Evolutionary conservation across 2,329 filamentous ascomycete species (phyloP), one percentile per base, ranked within the genome.

Genomic region (Xylariaceae sp.): DNA sequence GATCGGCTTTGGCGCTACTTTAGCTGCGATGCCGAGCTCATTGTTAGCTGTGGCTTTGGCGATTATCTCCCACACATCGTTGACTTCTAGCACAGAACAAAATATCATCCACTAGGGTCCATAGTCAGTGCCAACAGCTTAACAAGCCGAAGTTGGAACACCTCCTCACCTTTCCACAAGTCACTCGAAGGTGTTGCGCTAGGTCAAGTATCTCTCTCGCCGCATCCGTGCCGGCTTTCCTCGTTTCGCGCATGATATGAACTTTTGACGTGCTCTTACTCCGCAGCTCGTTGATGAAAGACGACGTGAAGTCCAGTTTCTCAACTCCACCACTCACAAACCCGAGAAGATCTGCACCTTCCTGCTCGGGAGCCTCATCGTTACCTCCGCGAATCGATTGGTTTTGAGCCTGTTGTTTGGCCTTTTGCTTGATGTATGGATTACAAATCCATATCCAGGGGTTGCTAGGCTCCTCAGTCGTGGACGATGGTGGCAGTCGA

Each of bases 381-480:
- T 77, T 74, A 47, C 75, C 74, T 1, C 73, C 75, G 39, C 63
- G 69, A 47, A 72, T 66, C 12, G 52, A 49, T 51, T 72, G 70
- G 46, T 66, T 71, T 33, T 66, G 54, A 5, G 66, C 64, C 27
- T 62, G 58, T 7, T 49, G 53, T 49, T 66, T 72, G 40, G 62
- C 55, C 14, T 67, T 68, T 5, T 68, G 66, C 3, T 64, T 62
- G 52, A 71, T 72, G 60, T 78, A 77, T 0, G 85, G 86, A 64
- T 89, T 89, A 45, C 76, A 78, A 39, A 87, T 79, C 71, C 79
- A 90, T 42, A 95, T 89, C 86, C 88, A 94, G 0, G 78, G 77
- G 2, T 77, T 73, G 0, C 69, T 58, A 0, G 60, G 60, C 1
- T 66, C 68, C 3, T 69, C 64, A 2, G 72, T 66, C 1, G 83